Percentiles rank a stretch among this genome's conserved stretches.
These are phyloP conservation scores for Diospyros lotus DNA, from an alignment of 148 eudicot genomes.

Conservation along the genomic window DNA sequence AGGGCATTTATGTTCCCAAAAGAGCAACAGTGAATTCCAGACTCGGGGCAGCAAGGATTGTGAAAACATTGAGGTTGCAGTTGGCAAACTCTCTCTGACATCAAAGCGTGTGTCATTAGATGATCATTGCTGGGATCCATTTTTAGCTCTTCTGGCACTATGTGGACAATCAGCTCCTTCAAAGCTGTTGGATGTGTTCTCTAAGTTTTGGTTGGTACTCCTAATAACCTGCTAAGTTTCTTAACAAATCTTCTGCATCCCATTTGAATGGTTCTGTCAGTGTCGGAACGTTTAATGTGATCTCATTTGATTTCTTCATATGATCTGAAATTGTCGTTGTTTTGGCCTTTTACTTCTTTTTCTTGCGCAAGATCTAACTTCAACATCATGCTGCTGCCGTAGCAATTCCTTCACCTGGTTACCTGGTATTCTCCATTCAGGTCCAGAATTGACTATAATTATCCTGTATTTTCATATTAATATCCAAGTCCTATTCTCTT, in stretches of 20 bases:
- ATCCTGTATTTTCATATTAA: background rate
- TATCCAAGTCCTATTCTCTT: too few relatives aligned
- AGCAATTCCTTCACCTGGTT: background rate
- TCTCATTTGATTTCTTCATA: background rate
- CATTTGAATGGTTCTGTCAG: background rate
- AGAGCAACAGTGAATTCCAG: slow-evolving; percentile 16
- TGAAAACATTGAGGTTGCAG: slow-evolving; percentile 53
- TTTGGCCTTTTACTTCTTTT: background rate
- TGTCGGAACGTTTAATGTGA: background rate
- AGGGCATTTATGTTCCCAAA: slow-evolving; percentile 22
- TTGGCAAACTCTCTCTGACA: slow-evolving; percentile 63
- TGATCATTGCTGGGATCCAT: slow-evolving; percentile 44
- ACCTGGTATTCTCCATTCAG: background rate
- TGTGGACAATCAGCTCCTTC: slow-evolving; percentile 73
- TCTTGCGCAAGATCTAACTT: background rate
- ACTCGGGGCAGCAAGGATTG: slow-evolving; percentile 33
- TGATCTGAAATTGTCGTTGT: background rate
- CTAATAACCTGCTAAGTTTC: background rate
- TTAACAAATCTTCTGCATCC: background rate
- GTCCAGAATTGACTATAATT: background rate
- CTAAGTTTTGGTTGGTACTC: slow-evolving; percentile 64
- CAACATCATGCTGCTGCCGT: background rate
- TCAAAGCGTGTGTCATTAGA: slow-evolving; percentile 41
- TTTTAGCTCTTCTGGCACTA: slow-evolving; percentile 53
- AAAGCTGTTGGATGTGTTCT: slow-evolving; percentile 53